Percentiles rank a stretch among this genome's conserved stretches.
These are phyloP conservation scores for Fusarium equiseti DNA, from an alignment of 2,329 filamentous ascomycete genomes.

Conservation along the genomic window DNA sequence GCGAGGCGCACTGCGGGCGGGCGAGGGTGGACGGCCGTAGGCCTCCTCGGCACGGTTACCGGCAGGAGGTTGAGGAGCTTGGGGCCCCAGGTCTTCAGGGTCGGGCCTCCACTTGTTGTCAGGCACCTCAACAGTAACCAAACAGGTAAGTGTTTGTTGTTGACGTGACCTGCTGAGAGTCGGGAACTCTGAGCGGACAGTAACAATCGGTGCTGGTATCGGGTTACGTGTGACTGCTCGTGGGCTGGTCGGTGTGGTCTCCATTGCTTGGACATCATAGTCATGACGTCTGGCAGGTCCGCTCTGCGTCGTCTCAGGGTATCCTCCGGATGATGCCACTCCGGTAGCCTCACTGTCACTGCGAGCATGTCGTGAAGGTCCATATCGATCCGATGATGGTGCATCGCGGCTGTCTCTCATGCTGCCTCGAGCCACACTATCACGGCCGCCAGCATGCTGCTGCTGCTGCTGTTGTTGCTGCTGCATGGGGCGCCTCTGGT, in stretches of 20 bases:
- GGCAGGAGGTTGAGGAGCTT: constrained; percentile 58
- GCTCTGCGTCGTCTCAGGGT: constrained; percentile 79
- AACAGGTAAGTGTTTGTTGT: constrained; percentile 93
- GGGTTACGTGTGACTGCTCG: constrained; percentile 81
- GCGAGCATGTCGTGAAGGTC: constrained; percentile 70
- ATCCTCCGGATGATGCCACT: constrained; percentile 80
- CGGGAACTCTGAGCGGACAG: constrained; percentile 95
- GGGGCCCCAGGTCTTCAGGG: constrained; percentile 79
- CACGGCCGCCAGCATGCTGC: constrained; percentile 47
- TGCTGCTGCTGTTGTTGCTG: constrained; percentile 32
- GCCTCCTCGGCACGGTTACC: constrained; percentile 63
- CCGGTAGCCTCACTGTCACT: constrained; percentile 85
- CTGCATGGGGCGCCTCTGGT: constrained; percentile 51
- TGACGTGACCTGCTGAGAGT: constrained; percentile 92
- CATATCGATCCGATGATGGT: constrained; percentile 59
- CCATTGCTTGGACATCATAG: constrained; percentile 97
- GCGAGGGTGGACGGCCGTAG: constrained; percentile 69
- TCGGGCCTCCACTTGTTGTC: constrained; percentile 92
- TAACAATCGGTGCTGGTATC: constrained; percentile 91
- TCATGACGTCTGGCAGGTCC: constrained; percentile 82
- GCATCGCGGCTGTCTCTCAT: constrained; percentile 65
- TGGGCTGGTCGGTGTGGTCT: constrained; percentile 82
- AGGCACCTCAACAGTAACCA: constrained; percentile 93
- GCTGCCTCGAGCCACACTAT: constrained; percentile 56
- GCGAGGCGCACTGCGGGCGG: constrained; percentile 66